These are phyloP conservation scores for Glycine tomentella DNA, from an alignment of 306 rosid species.

Conservation along the genomic window DNA sequence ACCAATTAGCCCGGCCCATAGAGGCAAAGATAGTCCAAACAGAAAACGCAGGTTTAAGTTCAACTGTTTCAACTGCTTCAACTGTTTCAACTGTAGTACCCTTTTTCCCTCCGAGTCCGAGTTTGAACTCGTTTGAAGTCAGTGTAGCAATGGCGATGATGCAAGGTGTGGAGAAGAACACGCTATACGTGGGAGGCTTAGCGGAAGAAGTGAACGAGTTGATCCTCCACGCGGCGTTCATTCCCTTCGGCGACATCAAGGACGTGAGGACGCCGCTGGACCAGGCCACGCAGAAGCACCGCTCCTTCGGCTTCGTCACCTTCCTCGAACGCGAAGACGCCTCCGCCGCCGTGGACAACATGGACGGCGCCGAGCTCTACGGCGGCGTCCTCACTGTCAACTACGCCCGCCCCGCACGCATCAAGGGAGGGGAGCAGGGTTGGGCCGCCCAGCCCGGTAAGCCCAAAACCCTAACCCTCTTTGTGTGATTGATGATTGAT, in stretches of 20 bases:
- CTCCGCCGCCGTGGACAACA: conserved; percentile 92
- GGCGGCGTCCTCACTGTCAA: conserved; percentile 98
- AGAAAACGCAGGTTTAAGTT: no score
- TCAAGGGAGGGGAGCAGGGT: conserved; percentile 98
- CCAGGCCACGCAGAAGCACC: conserved; percentile 97
- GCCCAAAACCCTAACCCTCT: not conserved
- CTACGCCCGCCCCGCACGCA: conserved; percentile 85
- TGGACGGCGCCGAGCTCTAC: conserved; percentile 97
- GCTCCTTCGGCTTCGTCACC: conserved; percentile 95
- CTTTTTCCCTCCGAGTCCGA: no score
- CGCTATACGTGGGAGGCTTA: conserved; percentile 86
- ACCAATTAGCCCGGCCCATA: no score
- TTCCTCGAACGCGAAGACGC: conserved; percentile 94
- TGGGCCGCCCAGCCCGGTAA: conserved; percentile 99
- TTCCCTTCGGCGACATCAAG: conserved; percentile 93
- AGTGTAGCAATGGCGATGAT: conserved; percentile 64
- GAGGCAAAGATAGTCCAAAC: no score
- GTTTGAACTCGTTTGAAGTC: no score
- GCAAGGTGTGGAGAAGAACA: conserved; percentile 94
- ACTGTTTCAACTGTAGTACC: no score
- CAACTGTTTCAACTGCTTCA: no score
- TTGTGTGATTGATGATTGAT: conserved; percentile 2
- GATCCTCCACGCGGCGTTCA: conserved; percentile 85
- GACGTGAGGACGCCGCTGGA: conserved; percentile 95
- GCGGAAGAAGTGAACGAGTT: conserved; percentile 95